Evolutionary conservation across 352 stramenopile genomes (phyloP).

Genomic region (Phytophthora brassicae): DNA sequence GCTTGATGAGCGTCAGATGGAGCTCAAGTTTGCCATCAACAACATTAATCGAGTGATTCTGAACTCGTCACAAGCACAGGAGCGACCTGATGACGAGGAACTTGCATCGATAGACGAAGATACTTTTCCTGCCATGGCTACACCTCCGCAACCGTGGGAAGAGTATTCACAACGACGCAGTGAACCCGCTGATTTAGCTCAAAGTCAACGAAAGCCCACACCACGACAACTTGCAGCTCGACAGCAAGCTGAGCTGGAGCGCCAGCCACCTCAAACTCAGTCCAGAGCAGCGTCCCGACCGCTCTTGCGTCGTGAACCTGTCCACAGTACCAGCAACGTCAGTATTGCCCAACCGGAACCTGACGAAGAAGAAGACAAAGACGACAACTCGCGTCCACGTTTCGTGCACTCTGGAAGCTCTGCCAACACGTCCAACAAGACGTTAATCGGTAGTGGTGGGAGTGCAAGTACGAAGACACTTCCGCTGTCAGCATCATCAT

Average conservation of each 20-base stretch:
- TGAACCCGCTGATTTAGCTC: neutral
- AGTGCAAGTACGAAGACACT: constrained; percentile 61
- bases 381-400: constrained; percentile 30
- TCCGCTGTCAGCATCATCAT: constrained; percentile 48
- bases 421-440: constrained; percentile 52
- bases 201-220: constrained; percentile 21
- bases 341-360: constrained; percentile 19
- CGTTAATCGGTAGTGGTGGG: constrained; percentile 43
- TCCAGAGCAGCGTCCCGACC: constrained; percentile 28
- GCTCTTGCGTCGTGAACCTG: constrained; percentile 23
- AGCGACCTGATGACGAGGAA: constrained; percentile 31
- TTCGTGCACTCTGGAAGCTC: constrained; percentile 35
- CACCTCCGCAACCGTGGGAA: constrained; percentile 9
- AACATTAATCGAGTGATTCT: constrained; percentile 83
- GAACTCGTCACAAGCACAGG: constrained; percentile 52
- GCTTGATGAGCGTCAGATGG: constrained; percentile 60
- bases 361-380: constrained; percentile 27
- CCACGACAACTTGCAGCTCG: constrained; percentile 16
- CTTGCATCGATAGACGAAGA: constrained; percentile 38
- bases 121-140: constrained; percentile 21
- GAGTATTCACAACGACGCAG: constrained; percentile 4
- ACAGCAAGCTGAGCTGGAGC: constrained; percentile 20
- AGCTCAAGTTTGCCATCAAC: constrained; percentile 78
- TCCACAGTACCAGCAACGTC: constrained; percentile 35
- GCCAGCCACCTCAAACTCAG: constrained; percentile 11